phyloP scores from a whole-genome alignment of 768 basidiomycete species.

The Lactarius sp. region DNA sequence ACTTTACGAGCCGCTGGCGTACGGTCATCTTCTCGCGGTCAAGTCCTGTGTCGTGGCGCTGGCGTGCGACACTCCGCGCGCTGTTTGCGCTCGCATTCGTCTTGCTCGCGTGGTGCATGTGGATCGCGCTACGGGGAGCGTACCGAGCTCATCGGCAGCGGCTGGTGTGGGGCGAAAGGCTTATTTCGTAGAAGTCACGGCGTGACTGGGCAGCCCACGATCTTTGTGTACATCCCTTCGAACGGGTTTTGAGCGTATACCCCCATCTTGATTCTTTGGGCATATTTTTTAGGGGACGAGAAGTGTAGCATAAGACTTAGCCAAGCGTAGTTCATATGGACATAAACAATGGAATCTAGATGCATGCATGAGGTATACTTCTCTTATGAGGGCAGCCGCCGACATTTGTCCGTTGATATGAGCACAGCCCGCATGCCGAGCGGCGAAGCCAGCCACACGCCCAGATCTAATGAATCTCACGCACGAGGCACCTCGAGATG shows the following conservation, averaged over 20 bases:
- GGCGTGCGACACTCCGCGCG: conserved; percentile 59
- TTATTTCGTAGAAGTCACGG: conserved; percentile 52
- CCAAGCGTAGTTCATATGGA: background rate
- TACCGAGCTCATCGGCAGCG: conserved; percentile 71
- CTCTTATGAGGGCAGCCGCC: background rate
- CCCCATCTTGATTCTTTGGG: conserved; percentile 5
- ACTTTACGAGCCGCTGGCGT: conserved; percentile 72
- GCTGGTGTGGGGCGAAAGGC: conserved; percentile 75
- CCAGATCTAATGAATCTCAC: no score
- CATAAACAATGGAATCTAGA: no score
- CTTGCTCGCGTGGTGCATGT: conserved; percentile 53
- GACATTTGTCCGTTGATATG: background rate
- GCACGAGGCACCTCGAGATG: no score
- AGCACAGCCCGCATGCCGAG: background rate
- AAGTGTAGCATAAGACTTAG: conserved; percentile 10
- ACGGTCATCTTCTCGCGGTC: conserved; percentile 67
- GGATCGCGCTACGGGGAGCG: conserved; percentile 60
- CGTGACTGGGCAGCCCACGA: background rate
- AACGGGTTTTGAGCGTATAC: background rate
- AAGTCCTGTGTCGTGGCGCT: conserved; percentile 67
- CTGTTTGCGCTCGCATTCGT: conserved; percentile 40
- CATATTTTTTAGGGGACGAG: background rate
- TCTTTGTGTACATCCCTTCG: background rate
- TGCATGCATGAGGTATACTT: no score
- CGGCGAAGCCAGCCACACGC: background rate